phyloP scores from a whole-genome alignment of 129 eudicot species.

The sunflower (Helianthus annuus) region HanXRQr2.0-SUNRISE NC_035437.2:142871746-142872245 shows the following conservation, averaged over 20 bases:
- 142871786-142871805: conserved; percentile 90
- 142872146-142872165: conserved; percentile 3
- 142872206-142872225: conserved; percentile 7
- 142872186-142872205: conserved; percentile 8
- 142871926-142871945: conserved; percentile 44
- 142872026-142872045: conserved; percentile 20
- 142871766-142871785: conserved; percentile 71
- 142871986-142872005: conserved; percentile 20
- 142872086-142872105: conserved; percentile 21
- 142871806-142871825: conserved; percentile 98
- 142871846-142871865: conserved; percentile 77
- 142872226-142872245: conserved; percentile 11
- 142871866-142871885: conserved; percentile 96
- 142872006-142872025: conserved; percentile 27
- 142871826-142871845: conserved; percentile 77
- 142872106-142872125: conserved; percentile 11
- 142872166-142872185: not conserved
- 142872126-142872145: conserved; percentile 11
- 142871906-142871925: conserved; percentile 41
- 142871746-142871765: conserved; percentile 79
- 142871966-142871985: conserved; percentile 64
- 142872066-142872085: conserved; percentile 9
- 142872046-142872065: conserved; percentile 10
- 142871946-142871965: conserved; percentile 53
- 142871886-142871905: conserved; percentile 44